phyloP scores from a whole-genome alignment of 2,329 filamentous ascomycete species.

The Dryadomyces quercivorus region DNA sequence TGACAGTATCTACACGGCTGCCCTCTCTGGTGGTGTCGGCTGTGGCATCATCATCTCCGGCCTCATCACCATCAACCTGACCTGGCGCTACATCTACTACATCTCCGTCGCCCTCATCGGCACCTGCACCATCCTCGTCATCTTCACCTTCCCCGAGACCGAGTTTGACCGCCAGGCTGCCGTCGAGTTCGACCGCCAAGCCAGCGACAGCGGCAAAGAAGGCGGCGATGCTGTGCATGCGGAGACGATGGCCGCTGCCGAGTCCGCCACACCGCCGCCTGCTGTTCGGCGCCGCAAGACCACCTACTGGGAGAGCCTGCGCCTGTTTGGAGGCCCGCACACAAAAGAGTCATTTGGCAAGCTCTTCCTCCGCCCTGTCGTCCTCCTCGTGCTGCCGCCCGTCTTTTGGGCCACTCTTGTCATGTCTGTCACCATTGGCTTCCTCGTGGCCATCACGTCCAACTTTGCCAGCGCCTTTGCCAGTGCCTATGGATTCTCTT shows the following conservation, averaged over 20 bases:
- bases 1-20: slow-evolving; percentile 7
- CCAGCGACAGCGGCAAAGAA: not conserved
- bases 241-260: not conserved
- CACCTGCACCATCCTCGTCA: slow-evolving; percentile 30
- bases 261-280: not conserved
- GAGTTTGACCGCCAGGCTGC: slow-evolving; percentile 25
- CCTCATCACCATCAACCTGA: slow-evolving; percentile 34
- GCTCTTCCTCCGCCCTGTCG: slow-evolving; percentile 36
- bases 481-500: slow-evolving; percentile 27
- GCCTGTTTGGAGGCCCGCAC: slow-evolving; percentile 25
- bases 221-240: not conserved
- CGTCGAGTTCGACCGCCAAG: not conserved
- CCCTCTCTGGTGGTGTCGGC: slow-evolving; percentile 23
- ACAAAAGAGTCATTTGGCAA: slow-evolving; percentile 34
- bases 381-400: slow-evolving; percentile 35
- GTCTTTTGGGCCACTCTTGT: slow-evolving; percentile 44
- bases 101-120: slow-evolving; percentile 38
- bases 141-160: slow-evolving; percentile 45
- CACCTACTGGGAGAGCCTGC: slow-evolving; percentile 14
- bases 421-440: slow-evolving; percentile 38
- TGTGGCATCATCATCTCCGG: slow-evolving; percentile 30
- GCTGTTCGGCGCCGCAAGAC: not conserved
- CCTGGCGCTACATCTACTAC: slow-evolving; percentile 40
- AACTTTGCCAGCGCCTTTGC: slow-evolving; percentile 34
- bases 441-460: slow-evolving; percentile 40